Evolutionary conservation across 2,329 filamentous ascomycete species (phyloP), one percentile per base, ranked within the genome.

Genomic region (Fusarium lyarnte): DNA sequence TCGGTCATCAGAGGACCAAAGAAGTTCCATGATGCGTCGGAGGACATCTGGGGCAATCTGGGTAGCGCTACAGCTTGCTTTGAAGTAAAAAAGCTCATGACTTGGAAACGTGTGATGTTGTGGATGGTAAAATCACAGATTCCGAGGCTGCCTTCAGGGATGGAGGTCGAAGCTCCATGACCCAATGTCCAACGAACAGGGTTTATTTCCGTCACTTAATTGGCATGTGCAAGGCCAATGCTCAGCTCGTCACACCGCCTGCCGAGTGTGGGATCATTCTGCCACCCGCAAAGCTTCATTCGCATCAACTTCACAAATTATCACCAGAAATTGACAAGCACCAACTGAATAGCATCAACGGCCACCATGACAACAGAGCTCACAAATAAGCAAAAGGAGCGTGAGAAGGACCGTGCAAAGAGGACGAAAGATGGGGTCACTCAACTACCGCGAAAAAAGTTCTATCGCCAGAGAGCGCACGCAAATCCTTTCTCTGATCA

Each of bases 401-500:
- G 92, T 73, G 87, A 90, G 64, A 87, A 88, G 66, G 93, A 92
- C 79, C 90, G 88, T 75, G 86, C 86, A 61, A 83, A 85, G 58
- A 86, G 86, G 57, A 82, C 83, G 41, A 84, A 88, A 70, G 85
- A 88, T 78, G 85, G 82, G 27, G 83, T 84, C 42, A 83, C 89
- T 12, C 87, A 90, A 77, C 84, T 98, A 77, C 96, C 96, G 14
- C 92, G 94, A 83, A 99, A 99, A 87, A 95, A 93, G 85, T 97
- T 96, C 84, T 99, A 97, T 82, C 90, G 96, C 62, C 96, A 99
- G 83, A 90, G 96, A 81, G 96, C 96, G 41, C 96, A 99, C 84
- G 96, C 96, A 71, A 99, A 99, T 84, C 95, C 95, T 11, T 99
- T 99, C 84, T 98, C 95, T 6, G 96, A 99, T 79, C 96, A 99